phyloP scores from a whole-genome alignment of 306 rosid species.

The Comarum palustre region DNA sequence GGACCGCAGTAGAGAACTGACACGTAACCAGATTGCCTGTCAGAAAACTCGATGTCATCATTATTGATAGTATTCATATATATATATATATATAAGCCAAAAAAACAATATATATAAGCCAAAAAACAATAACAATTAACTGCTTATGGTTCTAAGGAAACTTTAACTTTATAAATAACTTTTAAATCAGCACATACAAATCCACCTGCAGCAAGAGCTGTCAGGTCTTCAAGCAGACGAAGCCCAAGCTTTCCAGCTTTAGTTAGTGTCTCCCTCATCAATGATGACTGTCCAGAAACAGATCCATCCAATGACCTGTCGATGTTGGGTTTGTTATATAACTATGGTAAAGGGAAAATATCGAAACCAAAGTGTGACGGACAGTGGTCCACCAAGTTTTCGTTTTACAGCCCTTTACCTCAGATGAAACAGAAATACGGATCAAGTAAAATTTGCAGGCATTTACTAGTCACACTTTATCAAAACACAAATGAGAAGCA shows the following conservation, averaged over 20 bases:
- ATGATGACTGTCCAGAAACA: constrained; percentile 49
- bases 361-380: constrained; percentile 20
- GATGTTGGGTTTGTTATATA: constrained; percentile 16
- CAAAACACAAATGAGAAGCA: neutral
- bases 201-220: constrained; percentile 99
- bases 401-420: neutral
- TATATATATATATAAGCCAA: too few relatives aligned
- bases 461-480: neutral
- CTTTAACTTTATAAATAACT: constrained; percentile 27
- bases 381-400: constrained; percentile 1
- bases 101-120: neutral
- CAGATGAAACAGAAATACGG: constrained; percentile 5
- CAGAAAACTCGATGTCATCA: constrained; percentile 24
- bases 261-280: constrained; percentile 67
- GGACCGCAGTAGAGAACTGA: constrained; percentile 67
- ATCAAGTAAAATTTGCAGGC: neutral
- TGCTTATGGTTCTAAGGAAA: constrained; percentile 12
- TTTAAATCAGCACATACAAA: constrained; percentile 83
- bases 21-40: constrained; percentile 85
- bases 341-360: constrained; percentile 24
- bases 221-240: constrained; percentile 90
- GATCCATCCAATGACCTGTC: constrained; percentile 68
- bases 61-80: constrained; percentile 16
- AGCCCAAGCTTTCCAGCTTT: constrained; percentile 87
- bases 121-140: constrained; percentile 19